Percentiles rank a stretch among this genome's conserved stretches.
These are phyloP conservation scores for Yarrowia galli DNA, from an alignment of 1,139 yeast species.

Conservation along the genomic window DNA sequence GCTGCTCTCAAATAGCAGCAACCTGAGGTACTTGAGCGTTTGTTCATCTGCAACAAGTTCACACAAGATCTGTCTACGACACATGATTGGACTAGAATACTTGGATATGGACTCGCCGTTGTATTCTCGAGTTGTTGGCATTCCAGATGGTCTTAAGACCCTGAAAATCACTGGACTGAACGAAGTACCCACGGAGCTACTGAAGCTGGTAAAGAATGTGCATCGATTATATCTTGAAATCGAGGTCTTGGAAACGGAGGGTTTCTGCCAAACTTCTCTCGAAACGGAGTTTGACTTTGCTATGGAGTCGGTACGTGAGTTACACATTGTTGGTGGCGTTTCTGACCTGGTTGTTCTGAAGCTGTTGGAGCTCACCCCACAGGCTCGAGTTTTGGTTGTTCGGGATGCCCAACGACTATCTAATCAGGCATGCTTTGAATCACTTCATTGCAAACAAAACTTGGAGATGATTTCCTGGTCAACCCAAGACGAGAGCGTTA, in stretches of 20 bases:
- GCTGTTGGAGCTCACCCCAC: conserved; percentile 1
- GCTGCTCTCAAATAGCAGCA: conserved; percentile 1
- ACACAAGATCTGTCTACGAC: neutral
- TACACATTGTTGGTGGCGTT: conserved; percentile 10
- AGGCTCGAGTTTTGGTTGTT: conserved; percentile 9
- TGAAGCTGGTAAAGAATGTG: neutral
- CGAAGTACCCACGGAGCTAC: neutral
- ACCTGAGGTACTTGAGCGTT: conserved; percentile 7
- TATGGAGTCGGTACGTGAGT: conserved; percentile 1
- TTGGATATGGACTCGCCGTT: conserved; percentile 8
- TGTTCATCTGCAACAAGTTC: neutral
- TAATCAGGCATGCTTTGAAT: neutral
- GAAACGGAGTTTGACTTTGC: neutral
- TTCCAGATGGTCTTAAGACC: neutral
- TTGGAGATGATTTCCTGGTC: conserved; percentile 33
- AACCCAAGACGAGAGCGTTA: neutral
- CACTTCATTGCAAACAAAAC: neutral
- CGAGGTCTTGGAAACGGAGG: neutral
- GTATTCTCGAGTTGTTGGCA: neutral
- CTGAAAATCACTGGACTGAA: neutral
- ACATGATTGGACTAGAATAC: conserved; percentile 17
- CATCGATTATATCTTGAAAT: conserved; percentile 16
- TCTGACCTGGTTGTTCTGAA: conserved; percentile 2
- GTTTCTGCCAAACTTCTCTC: neutral
- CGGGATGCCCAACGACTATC: neutral